phyloP scores from a whole-genome alignment of 202 grass and related monocot genomes.

The Hordeum pubiflorum region DNA sequence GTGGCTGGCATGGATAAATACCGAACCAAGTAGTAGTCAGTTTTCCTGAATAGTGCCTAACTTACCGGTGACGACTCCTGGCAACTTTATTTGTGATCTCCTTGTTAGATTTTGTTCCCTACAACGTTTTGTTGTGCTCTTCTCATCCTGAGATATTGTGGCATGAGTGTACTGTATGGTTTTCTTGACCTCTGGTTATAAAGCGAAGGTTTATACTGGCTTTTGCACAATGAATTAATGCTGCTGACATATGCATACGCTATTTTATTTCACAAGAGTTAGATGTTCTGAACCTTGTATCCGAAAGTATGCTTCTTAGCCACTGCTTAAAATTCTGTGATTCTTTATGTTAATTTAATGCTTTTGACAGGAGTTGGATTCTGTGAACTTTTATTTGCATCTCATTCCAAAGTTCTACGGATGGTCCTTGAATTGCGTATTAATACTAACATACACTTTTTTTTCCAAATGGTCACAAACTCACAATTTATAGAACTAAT shows the following conservation, averaged over 20 bases:
- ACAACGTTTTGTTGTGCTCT: background rate
- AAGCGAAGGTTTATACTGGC: background rate
- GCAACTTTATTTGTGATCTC: background rate
- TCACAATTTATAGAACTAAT: background rate
- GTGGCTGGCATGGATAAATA: background rate
- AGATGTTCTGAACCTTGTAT: background rate
- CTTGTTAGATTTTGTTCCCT: constrained; percentile 15
- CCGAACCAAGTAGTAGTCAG: background rate
- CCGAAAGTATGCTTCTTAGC: constrained; percentile 8
- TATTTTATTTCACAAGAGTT: constrained; percentile 9
- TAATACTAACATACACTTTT: background rate
- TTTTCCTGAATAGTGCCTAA: background rate
- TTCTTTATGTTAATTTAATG: background rate
- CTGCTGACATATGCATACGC: constrained; percentile 2
- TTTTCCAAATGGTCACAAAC: background rate
- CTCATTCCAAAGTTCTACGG: background rate
- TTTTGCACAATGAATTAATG: background rate
- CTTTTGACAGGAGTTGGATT: background rate
- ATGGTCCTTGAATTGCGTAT: background rate
- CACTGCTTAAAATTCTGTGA: background rate
- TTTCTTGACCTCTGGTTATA: background rate
- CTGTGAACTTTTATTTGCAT: background rate
- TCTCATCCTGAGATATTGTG: background rate
- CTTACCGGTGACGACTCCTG: background rate
- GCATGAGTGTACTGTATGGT: background rate